Evolutionary conservation across 2,329 filamentous ascomycete species (phyloP).

Genomic region (Paecilomyces sp.): DNA sequence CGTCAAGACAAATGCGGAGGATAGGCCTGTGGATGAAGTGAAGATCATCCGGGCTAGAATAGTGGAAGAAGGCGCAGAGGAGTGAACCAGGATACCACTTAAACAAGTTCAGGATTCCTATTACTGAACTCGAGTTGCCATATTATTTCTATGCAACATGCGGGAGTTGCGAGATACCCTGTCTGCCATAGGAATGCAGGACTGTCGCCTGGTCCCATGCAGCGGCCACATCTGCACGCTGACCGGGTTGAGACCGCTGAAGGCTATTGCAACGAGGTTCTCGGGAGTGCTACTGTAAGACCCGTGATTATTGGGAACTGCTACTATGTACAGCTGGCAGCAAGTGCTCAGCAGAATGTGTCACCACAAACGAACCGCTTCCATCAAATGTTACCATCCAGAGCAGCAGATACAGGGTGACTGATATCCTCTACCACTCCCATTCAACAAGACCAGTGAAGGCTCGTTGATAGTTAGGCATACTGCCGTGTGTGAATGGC

Average conservation of each 20-base stretch:
- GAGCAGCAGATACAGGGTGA: conserved; percentile 84
- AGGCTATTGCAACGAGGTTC: not conserved
- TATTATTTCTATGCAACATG: not conserved
- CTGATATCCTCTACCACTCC: conserved; percentile 57
- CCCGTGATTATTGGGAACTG: not conserved
- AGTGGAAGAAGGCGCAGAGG: conserved; percentile 51
- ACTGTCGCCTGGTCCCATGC: not conserved
- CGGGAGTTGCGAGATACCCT: not conserved
- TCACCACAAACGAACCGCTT: conserved; percentile 74
- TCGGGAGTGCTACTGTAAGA: not conserved
- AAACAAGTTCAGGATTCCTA: not conserved
- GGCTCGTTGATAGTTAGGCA: conserved; percentile 21
- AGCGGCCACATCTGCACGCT: not conserved
- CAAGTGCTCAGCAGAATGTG: conserved; percentile 44
- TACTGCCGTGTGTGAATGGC: conserved; percentile 21
- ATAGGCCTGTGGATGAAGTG: conserved; percentile 73
- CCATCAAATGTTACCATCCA: conserved; percentile 65
- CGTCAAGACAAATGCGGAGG: conserved; percentile 74
- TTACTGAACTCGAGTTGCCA: not conserved
- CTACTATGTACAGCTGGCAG: conserved; percentile 4
- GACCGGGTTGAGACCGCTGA: not conserved
- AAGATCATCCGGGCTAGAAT: conserved; percentile 69
- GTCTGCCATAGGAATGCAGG: not conserved
- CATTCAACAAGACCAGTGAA: conserved; percentile 34
- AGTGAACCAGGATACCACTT: conserved; percentile 17